Percentiles rank a stretch among this genome's conserved stretches.
These are phyloP conservation scores for Emergomyces africanus DNA, from an alignment of 2,329 filamentous ascomycete genomes.

Conservation along the genomic window DNA sequence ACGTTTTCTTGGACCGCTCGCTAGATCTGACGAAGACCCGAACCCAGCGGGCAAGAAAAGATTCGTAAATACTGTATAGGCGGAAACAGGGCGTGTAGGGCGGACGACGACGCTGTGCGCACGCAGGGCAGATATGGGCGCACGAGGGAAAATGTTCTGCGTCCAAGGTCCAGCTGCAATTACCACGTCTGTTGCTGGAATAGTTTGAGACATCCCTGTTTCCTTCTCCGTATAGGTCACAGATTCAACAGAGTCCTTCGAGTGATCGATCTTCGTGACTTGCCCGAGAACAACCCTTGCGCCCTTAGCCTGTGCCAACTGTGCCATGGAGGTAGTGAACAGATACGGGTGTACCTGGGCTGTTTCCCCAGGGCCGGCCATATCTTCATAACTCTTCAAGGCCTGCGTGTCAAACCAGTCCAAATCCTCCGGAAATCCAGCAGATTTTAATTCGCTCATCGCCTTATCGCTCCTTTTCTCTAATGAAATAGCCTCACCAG, in stretches of 20 bases:
- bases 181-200: conserved; percentile 48
- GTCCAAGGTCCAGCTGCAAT: conserved; percentile 54
- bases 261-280: conserved; percentile 54
- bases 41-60: conserved; percentile 61
- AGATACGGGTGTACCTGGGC: conserved; percentile 88
- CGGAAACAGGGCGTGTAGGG: conserved; percentile 39
- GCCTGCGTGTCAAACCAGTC: conserved; percentile 68
- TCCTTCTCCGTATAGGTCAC: conserved; percentile 50
- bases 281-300: conserved; percentile 54
- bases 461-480: conserved; percentile 44
- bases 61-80: conserved; percentile 57
- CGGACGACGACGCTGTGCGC: conserved; percentile 52
- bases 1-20: conserved; percentile 19
- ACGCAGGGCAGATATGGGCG: conserved; percentile 47
- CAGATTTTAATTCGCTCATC: conserved; percentile 39
- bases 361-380: conserved; percentile 70
- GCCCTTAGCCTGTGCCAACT: conserved; percentile 57
- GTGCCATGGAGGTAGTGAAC: conserved; percentile 76
- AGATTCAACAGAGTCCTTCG: conserved; percentile 41
- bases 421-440: conserved; percentile 59
- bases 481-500: conserved; percentile 35
- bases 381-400: conserved; percentile 61
- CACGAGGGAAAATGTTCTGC: conserved; percentile 36
- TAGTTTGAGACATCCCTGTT: conserved; percentile 33
- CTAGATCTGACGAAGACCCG: conserved; percentile 35